These are phyloP conservation scores for Hypoxylon sp. DNA, from an alignment of 2,329 filamentous ascomycete genomes.

Conservation along the genomic window DNA sequence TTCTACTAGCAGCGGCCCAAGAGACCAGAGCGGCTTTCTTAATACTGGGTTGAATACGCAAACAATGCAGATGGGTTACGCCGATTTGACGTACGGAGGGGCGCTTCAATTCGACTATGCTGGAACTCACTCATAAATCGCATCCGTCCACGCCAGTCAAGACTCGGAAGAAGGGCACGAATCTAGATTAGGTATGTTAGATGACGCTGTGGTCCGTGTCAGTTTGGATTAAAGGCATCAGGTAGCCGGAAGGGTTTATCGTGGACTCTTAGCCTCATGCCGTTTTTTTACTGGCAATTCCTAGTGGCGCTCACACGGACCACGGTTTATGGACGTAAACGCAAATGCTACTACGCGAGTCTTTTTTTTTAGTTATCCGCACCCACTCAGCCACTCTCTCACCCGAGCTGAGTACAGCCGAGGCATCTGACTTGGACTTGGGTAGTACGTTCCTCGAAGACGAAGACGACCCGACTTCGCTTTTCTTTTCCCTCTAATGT, in stretches of 20 bases:
- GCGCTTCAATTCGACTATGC: conserved; percentile 34
- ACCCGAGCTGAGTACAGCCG: background rate
- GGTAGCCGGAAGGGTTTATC: background rate
- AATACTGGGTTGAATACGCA: conserved; percentile 21
- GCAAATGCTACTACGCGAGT: background rate
- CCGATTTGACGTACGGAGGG: conserved; percentile 29
- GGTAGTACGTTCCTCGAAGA: background rate
- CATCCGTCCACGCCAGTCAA: background rate
- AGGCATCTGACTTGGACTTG: background rate
- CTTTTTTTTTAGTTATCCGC: background rate
- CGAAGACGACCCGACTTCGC: background rate
- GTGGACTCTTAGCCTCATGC: no score
- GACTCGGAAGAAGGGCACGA: no score
- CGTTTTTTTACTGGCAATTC: no score
- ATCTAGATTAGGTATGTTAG: no score
- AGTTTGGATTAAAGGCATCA: background rate
- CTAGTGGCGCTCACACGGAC: no score
- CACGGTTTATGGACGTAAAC: no score
- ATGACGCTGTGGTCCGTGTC: no score
- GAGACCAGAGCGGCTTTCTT: conserved; percentile 28
- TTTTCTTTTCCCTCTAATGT: no score
- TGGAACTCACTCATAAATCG: conserved; percentile 12
- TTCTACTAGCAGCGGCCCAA: background rate
- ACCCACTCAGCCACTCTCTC: background rate
- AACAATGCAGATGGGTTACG: conserved; percentile 31